A percentile compares a stretch with the other conserved stretches of the same genome.
Evolutionary conservation across 2,329 filamentous ascomycete species (phyloP).

Genomic region (Sordariomycetes sp.): DNA sequence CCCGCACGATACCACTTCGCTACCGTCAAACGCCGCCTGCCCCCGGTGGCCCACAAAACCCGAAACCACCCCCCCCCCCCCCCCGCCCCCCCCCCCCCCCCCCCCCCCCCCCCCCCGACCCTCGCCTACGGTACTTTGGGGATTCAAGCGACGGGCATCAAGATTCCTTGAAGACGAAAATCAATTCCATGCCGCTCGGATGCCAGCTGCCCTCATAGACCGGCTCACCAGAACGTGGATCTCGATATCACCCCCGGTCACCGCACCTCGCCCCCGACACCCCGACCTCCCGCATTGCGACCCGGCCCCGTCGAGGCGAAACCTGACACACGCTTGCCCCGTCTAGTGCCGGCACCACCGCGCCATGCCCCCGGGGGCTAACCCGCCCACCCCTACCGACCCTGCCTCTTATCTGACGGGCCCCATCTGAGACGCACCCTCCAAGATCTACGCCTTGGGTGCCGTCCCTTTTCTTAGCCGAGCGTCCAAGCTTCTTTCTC

Average conservation of each 20-base stretch:
- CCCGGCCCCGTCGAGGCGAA: not conserved
- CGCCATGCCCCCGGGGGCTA: conserved; percentile 1
- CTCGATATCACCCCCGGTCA: not conserved
- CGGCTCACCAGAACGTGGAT: conserved; percentile 12
- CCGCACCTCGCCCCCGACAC: not conserved
- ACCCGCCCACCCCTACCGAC: not conserved
- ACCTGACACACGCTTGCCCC: conserved; percentile 1
- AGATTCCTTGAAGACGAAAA: not conserved
- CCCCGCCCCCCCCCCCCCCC: not conserved
- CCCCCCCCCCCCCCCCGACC: not conserved
- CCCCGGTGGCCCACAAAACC: conserved; percentile 1
- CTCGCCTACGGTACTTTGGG: not conserved
- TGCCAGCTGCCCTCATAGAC: conserved; percentile 40
- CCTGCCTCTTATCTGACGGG: not conserved
- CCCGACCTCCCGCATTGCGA: conserved; percentile 20
- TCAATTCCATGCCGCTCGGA: conserved; percentile 31
- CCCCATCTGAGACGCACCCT: conserved; percentile 2
- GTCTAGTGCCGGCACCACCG: not conserved
- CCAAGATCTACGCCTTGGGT: not conserved
- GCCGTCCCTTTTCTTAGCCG: not conserved
- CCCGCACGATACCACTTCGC: not conserved
- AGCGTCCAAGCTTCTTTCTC: not conserved
- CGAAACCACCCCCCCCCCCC: not conserved
- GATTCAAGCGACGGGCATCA: not conserved
- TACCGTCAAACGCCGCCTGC: conserved; percentile 3